Conservation (phyloP, 768 basidiomycete species). For the Kwoniella pini region DNA sequence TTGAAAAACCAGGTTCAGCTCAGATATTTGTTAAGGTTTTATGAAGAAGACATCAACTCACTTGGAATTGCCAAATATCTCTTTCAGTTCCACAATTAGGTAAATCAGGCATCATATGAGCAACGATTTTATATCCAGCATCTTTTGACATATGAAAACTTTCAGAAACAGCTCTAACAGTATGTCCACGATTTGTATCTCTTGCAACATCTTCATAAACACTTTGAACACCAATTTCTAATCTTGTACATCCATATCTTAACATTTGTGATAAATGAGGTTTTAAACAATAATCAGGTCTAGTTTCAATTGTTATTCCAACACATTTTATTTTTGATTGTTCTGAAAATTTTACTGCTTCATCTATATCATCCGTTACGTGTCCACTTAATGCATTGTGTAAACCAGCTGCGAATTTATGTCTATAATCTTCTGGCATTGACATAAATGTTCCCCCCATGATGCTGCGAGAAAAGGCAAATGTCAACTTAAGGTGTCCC, state of each 20-base stretch:
- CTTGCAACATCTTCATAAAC: constrained; percentile 99
- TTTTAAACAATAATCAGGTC: constrained; percentile 95
- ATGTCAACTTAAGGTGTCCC: too few species aligned
- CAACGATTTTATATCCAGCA: constrained; percentile 98
- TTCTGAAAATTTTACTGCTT: constrained; percentile 93
- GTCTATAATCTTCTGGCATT: constrained; percentile 95
- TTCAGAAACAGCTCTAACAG: constrained; percentile 93
- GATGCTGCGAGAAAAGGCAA: constrained; percentile 69
- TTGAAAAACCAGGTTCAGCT: too few species aligned
- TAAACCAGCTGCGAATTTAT: constrained; percentile 88
- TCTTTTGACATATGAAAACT: constrained; percentile 98
- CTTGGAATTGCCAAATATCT: constrained; percentile 95
- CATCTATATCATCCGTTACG: constrained; percentile 89
- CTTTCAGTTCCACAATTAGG: constrained; percentile 97
- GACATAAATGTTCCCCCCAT: constrained; percentile 99
- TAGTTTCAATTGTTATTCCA: constrained; percentile 97
- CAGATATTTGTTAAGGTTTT: too few species aligned
- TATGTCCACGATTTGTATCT: constrained; percentile 98
- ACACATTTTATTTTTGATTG: constrained; percentile 98
- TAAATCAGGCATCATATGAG: constrained; percentile 99
- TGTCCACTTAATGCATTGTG: constrained; percentile 96
- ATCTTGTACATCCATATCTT: constrained; percentile 94
- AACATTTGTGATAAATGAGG: constrained; percentile 99
- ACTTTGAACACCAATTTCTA: constrained; percentile 98
- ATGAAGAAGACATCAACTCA: constrained; percentile 10